Evolutionary conservation across 2,329 filamentous ascomycete genomes (phyloP).

Genomic region (Metarhizium anisopliae): DNA sequence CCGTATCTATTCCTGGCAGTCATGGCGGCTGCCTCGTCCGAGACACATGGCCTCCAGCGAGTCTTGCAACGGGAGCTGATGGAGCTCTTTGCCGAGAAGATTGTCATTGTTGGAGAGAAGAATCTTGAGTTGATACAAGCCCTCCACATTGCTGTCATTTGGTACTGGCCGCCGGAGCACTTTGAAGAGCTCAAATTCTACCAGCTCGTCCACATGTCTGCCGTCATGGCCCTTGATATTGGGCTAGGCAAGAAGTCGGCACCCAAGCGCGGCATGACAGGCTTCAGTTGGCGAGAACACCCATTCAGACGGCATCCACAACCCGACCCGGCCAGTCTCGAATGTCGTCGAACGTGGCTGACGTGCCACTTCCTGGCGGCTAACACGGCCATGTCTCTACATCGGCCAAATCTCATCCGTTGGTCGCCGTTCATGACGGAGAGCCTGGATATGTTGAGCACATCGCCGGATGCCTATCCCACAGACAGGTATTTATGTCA

Average conservation of each 20-base stretch:
- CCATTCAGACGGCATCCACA: conserved; percentile 30
- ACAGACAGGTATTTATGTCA: conserved; percentile 51
- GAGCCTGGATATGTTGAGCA: conserved; percentile 45
- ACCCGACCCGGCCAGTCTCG: conserved; percentile 44
- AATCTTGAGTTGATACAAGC: conserved; percentile 76
- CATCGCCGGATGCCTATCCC: conserved; percentile 43
- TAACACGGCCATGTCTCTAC: conserved; percentile 52
- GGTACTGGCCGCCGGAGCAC: conserved; percentile 77
- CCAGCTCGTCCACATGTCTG: conserved; percentile 72
- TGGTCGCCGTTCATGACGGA: conserved; percentile 54
- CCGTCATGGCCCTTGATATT: conserved; percentile 75
- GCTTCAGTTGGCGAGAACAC: conserved; percentile 29
- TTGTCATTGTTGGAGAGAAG: conserved; percentile 70
- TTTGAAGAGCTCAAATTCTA: conserved; percentile 87
- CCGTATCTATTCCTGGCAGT: conserved; percentile 64
- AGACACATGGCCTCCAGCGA: conserved; percentile 47
- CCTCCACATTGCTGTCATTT: conserved; percentile 65
- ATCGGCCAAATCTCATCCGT: conserved; percentile 50
- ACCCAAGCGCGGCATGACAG: conserved; percentile 12
- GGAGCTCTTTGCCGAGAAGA: conserved; percentile 62
- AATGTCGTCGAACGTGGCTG: conserved; percentile 49
- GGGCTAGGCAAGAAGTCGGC: conserved; percentile 50
- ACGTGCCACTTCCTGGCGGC: conserved; percentile 49
- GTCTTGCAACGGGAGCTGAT: conserved; percentile 61
- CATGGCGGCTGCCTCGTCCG: conserved; percentile 55